phyloP scores from a whole-genome alignment of 495 filamentous ascomycete species.

The Platismatia glauca region DNA sequence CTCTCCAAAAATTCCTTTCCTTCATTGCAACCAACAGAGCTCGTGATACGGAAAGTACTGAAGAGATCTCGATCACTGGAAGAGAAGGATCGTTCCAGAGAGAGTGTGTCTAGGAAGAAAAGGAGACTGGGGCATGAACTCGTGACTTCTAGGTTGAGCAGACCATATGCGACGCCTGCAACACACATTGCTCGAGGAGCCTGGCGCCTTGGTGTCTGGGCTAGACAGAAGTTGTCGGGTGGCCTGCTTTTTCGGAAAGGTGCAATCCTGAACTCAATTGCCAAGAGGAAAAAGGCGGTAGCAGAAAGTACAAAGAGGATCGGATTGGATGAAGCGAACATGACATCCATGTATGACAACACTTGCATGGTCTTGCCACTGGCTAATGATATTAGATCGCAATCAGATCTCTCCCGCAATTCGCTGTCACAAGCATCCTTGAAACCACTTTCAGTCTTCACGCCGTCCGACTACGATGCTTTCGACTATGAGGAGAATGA shows the following conservation, averaged over 20 bases:
- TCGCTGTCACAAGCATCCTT: constrained; percentile 9
- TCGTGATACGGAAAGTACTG: not conserved
- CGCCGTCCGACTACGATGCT: constrained; percentile 40
- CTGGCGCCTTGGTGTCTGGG: constrained; percentile 50
- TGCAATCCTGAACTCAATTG: constrained; percentile 46
- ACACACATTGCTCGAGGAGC: constrained; percentile 58
- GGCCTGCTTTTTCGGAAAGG: constrained; percentile 42
- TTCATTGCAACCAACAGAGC: not conserved
- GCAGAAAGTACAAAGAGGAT: not conserved
- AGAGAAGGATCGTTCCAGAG: constrained; percentile 50
- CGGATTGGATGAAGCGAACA: constrained; percentile 7
- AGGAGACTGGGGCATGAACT: constrained; percentile 53
- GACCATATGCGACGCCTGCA: constrained; percentile 57
- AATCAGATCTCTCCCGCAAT: constrained; percentile 8
- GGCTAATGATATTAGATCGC: constrained; percentile 1
- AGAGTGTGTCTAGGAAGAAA: constrained; percentile 53
- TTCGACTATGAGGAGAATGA: constrained; percentile 38
- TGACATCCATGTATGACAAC: constrained; percentile 15
- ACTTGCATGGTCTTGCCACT: not conserved
- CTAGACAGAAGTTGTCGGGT: constrained; percentile 32
- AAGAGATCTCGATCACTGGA: constrained; percentile 51
- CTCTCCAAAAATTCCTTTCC: not conserved
- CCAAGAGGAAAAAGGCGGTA: constrained; percentile 25
- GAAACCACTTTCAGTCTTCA: constrained; percentile 28
- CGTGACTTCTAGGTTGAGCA: constrained; percentile 59